Base-by-base conservation (phyloP, 2,329 filamentous ascomycete species). In the Phaeomoniella chlamydospora region DNA sequence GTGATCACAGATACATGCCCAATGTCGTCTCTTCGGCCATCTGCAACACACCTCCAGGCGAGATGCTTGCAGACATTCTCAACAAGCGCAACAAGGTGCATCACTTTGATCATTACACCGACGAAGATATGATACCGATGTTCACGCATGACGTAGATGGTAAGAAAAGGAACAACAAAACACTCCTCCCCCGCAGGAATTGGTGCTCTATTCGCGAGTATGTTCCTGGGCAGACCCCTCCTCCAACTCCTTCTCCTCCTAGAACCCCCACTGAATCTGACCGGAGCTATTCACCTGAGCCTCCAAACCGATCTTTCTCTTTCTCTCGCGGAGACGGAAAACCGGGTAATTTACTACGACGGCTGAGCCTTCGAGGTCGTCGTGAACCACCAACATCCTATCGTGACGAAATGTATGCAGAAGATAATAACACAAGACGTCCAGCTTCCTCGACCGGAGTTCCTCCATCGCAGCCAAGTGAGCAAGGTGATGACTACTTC, bases 21-120 rank as follows among this genome's bases (percentile, higher is more conserved):
- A 98, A 98, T 49, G 63, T 98, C 40, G 77, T 96, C 45, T 92
- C 86, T 1, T 94, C 87, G 0, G 86, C 87, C 10, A 96, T 98
- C 52, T 88, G 81, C 48, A 94, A 98, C 52, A 77, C 80, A 11
- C 90, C 92, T 4, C 84, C 87, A 13, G 80, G 87, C 0, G 82
- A 90, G 36, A 65, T 92, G 50, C 70, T 96, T 64, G 85, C 85
- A 4, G 88, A 98, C 55, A 72, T 93, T 35, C 70, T 98, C 41
- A 94, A 96, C 63, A 90, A 82, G 62, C 75, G 90, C 17, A 94
- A 94, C 64, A 94, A 74, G 41, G 56, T 75, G 16, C 74, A 78
- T 47, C 70, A 76, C 47, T 57, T 79, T 34, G 72, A 78, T 48
- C 54, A 59, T 0, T 67, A 87, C 38, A 98, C 90, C 0, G 84